Percentiles rank a stretch among this genome's conserved stretches.
Conservation (phyloP, 1,284 basidiomycete genomes). For the Malassezia restricta region DNA sequence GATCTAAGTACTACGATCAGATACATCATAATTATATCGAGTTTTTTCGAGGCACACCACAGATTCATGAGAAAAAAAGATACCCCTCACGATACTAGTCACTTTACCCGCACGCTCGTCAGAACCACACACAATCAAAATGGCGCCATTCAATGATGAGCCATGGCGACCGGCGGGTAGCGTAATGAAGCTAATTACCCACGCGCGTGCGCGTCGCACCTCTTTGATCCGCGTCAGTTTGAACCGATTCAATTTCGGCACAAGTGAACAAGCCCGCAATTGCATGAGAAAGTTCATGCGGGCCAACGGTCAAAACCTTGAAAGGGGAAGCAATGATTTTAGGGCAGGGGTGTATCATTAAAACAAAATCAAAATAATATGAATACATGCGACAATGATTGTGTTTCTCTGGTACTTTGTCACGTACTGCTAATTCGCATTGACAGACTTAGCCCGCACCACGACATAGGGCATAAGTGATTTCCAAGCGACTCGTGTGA, state of each 20-base stretch:
- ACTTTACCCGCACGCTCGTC: constrained; percentile 85
- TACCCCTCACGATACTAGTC: constrained; percentile 67
- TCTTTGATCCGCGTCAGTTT: constrained; percentile 59
- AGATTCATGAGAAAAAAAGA: constrained; percentile 81
- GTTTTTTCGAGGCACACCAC: constrained; percentile 63
- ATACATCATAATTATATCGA: constrained; percentile 51
- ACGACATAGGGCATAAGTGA: no score
- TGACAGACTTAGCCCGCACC: no score
- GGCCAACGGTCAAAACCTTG: constrained; percentile 41
- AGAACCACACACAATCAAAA: constrained; percentile 76
- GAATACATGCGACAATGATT: constrained; percentile 42
- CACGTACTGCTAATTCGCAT: constrained; percentile 19
- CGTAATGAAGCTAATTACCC: constrained; percentile 73
- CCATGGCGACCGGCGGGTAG: constrained; percentile 63
- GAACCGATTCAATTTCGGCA: constrained; percentile 62
- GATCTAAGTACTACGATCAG: constrained; percentile 23
- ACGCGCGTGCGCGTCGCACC: constrained; percentile 85
- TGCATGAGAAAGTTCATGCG: constrained; percentile 40
- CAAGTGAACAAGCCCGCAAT: constrained; percentile 61
- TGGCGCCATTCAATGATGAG: constrained; percentile 64
- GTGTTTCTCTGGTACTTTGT: constrained; percentile 36
- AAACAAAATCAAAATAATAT: constrained; percentile 33
- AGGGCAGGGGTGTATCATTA: constrained; percentile 40
- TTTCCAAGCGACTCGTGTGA: no score
- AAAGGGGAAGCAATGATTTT: constrained; percentile 42